Conservation (phyloP, 2,329 filamentous ascomycete species). For the Penicillium sp. region DNA sequence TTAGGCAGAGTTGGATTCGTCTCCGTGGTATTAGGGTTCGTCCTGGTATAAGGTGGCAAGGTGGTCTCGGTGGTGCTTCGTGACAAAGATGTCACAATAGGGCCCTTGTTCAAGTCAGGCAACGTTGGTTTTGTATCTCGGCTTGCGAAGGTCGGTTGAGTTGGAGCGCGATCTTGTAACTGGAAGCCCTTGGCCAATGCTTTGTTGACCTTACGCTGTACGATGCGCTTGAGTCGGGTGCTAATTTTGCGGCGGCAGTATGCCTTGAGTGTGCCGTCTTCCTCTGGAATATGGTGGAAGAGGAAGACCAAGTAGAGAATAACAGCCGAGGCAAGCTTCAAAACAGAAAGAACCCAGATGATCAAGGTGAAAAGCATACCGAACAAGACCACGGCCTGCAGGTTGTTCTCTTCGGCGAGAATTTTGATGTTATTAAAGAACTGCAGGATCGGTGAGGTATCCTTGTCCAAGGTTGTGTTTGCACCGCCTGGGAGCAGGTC, state of each 20-base stretch:
- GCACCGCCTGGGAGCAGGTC: slow-evolving; percentile 65
- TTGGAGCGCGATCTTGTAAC: slow-evolving; percentile 54
- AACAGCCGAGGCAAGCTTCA: slow-evolving; percentile 70
- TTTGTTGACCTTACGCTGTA: slow-evolving; percentile 82
- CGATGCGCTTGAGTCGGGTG: slow-evolving; percentile 76
- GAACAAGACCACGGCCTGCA: slow-evolving; percentile 77
- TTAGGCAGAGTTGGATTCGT: slow-evolving; percentile 41
- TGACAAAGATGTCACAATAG: slow-evolving; percentile 29
- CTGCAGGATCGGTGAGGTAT: slow-evolving; percentile 64
- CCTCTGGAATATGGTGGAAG: slow-evolving; percentile 82
- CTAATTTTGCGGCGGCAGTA: slow-evolving; percentile 95
- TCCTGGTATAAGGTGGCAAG: slow-evolving; percentile 61
- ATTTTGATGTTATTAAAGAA: slow-evolving; percentile 81
- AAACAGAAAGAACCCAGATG: slow-evolving; percentile 79
- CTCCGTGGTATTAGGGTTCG: slow-evolving; percentile 41
- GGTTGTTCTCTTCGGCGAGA: slow-evolving; percentile 69
- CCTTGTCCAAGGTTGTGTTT: slow-evolving; percentile 48
- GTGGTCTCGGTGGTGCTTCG: slow-evolving; percentile 58
- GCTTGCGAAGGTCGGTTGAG: slow-evolving; percentile 31
- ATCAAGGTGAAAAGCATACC: slow-evolving; percentile 91
- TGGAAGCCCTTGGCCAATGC: slow-evolving; percentile 74
- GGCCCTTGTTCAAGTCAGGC: slow-evolving; percentile 51
- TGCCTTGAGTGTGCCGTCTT: slow-evolving; percentile 74
- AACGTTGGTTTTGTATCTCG: slow-evolving; percentile 54
- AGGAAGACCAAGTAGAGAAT: slow-evolving; percentile 85